These are phyloP conservation scores for Lactarius deliciosus DNA, from an alignment of 768 basidiomycete species.

Conservation along the genomic window DNA sequence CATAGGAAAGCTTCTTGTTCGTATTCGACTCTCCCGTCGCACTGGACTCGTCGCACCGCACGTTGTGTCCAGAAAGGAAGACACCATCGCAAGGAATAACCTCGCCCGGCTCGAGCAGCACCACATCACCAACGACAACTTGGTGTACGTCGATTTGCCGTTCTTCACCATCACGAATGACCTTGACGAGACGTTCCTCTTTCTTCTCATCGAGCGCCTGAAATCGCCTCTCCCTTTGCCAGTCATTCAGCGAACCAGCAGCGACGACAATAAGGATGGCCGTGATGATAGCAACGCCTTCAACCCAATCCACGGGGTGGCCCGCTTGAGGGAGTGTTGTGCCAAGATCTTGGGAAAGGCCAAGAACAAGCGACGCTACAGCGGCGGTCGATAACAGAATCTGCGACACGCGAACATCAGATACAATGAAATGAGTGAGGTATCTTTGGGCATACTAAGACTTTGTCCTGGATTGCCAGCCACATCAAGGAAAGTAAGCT, in stretches of 20 bases:
- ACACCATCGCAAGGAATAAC: slow-evolving; percentile 95
- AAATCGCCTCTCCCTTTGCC: slow-evolving; percentile 98
- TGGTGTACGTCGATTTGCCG: slow-evolving; percentile 51
- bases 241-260: slow-evolving; percentile 95
- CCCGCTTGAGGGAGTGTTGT: slow-evolving; percentile 53
- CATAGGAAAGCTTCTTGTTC: slow-evolving; percentile 82
- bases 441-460: slow-evolving; percentile 46
- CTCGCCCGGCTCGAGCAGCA: slow-evolving; percentile 91
- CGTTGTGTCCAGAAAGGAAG: slow-evolving; percentile 90
- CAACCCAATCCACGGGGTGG: slow-evolving; percentile 87
- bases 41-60: slow-evolving; percentile 93
- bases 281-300: slow-evolving; percentile 81
- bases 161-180: slow-evolving; percentile 39
- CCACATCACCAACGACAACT: slow-evolving; percentile 92
- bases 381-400: slow-evolving; percentile 88
- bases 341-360: slow-evolving; percentile 94
- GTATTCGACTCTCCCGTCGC: slow-evolving; percentile 97
- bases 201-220: slow-evolving; percentile 91
- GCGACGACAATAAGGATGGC: slow-evolving; percentile 76
- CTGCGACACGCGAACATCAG: slow-evolving; percentile 51
- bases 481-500: slow-evolving; percentile 54
- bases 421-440: neutral
- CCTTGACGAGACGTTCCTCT: slow-evolving; percentile 89
- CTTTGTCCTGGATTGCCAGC: slow-evolving; percentile 62
- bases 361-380: slow-evolving; percentile 87